Base-by-base conservation (phyloP, 768 basidiomycete species). In the Tulasnella sp. region DNA sequence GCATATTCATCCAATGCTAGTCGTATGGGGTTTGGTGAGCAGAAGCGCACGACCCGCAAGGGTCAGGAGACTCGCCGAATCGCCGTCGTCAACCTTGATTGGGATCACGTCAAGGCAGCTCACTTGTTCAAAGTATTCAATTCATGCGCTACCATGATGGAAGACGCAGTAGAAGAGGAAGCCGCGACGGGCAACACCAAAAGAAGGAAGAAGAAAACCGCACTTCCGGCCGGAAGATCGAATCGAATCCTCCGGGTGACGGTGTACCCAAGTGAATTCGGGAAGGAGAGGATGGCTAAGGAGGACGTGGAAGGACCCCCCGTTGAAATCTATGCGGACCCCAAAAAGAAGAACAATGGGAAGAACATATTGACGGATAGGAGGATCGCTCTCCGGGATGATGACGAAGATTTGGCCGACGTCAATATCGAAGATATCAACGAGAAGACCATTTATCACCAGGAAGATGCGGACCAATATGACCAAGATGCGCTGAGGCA, bases 301-400 rank as follows among this genome's bases (percentile, higher is more conserved):
- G 98, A 99, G 83, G 96, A 98, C 81, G 88, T 86, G 79, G 93
- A 97, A 83, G 98, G 98, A 0, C 98, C 97, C 0, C 96, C 96
- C 0, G 82, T 87, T 0, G 93, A 95, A 72, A 87, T 98, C 15
- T 98, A 98, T 84, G 80, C 78, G n/a, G 51, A 79, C 29, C 90
- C 88, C 83, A 90, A 87, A 81, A 67, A 29, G 48, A 85, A 84
- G 37, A 82, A 83, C 13, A 81, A 71, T 23, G 79, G 72, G 42
- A 76, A 75, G 35, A 69, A 44, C 23, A 26, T 71, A 7, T n/a
- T 71, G 39, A 51, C 40, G 23, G 42, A 44, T 46, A 26, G 51
- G 32, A 69, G 44, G 20, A 40, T 40, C 15, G 75, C 51, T 29
- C 20, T 20, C 6, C 32, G 35, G 23, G 51, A 57, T 35, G 79